Evolutionary conservation across 805 yeast species (phyloP).

Genomic region (Yarrowia divulgata): DNA sequence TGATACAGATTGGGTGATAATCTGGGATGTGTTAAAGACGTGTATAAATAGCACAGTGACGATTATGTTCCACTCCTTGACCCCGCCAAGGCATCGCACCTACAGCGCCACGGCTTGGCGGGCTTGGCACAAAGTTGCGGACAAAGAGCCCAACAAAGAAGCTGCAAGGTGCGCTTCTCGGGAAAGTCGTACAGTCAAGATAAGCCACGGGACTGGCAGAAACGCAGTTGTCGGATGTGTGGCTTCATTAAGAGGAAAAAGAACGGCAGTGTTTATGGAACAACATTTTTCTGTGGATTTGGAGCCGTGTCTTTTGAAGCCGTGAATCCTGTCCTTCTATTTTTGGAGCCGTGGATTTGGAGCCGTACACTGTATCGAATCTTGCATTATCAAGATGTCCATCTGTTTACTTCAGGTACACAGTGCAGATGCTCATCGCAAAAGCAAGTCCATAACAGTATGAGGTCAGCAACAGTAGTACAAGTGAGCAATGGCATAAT

Average conservation of each 20-base stretch:
- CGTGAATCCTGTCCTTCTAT: too few species aligned
- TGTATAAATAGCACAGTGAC: too few species aligned
- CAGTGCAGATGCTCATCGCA: neutral
- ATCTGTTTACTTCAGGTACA: neutral
- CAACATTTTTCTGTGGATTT: too few species aligned
- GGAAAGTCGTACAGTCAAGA: neutral
- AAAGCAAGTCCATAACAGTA: neutral
- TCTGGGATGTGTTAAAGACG: too few species aligned
- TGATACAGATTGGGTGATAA: too few species aligned
- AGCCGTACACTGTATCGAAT: too few species aligned
- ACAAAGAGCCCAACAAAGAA: too few species aligned
- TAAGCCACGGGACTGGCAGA: neutral
- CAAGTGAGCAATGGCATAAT: too few species aligned
- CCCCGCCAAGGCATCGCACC: conserved; percentile 7
- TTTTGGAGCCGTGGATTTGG: neutral
- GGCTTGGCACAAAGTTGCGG: neutral
- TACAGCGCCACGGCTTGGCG: conserved; percentile 3
- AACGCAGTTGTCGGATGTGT: too few species aligned
- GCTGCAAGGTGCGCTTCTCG: neutral
- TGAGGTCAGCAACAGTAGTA: too few species aligned
- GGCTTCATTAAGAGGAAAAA: too few species aligned
- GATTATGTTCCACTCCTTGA: neutral
- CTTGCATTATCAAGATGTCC: neutral
- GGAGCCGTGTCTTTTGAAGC: neutral
- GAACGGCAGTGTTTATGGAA: too few species aligned